Base-by-base conservation (phyloP, 208 protist species). In the Kentomonas sorsogonicus region DNA sequence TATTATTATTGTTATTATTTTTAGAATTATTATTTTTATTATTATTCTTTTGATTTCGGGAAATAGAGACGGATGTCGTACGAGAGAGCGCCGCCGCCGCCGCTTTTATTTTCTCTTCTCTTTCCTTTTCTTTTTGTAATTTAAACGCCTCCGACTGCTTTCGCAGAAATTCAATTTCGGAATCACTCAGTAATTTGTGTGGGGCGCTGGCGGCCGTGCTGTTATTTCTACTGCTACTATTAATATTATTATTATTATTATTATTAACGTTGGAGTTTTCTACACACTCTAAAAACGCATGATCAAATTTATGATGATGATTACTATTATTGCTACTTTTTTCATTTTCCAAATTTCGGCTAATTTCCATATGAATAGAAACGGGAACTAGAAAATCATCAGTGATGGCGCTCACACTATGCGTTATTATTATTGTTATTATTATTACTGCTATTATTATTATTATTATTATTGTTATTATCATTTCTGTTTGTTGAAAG, bases 381-480 rank as follows among this genome's bases (percentile, higher is more conserved):
- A n/a, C n/a, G n/a, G n/a, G n/a, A n/a, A n/a, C n/a, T n/a, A n/a
- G n/a, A n/a, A n/a, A n/a, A n/a, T n/a, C n/a, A n/a, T n/a, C n/a
- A n/a, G n/a, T n/a, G n/a, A n/a, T n/a, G n/a, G n/a, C n/a, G n/a
- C n/a, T n/a, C n/a, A n/a, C n/a, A n/a, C n/a, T n/a, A n/a, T 11
- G 33, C 33, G 11, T 5, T 11, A 5, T 13, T 50, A 18, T 6
- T 30, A 5, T 1, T 56, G 41, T 36, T 23, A 13, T 18, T 59
- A n/a, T n/a, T 59, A 50, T 22, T 59, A 3, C 36, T 11, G 16
- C n/a, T 33, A 64, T 64, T 64, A 55, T 58, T 56, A 43, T 54
- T 64, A 23, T 58, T 45, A 30, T 64, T 59, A 55, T 30, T 64
- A 58, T 29, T 64, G 33, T 33, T 59, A 59, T 59, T 38, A 34